Evolutionary conservation across 129 eudicot species (phyloP).

Genomic region (Artemisia tridentata): DNA sequence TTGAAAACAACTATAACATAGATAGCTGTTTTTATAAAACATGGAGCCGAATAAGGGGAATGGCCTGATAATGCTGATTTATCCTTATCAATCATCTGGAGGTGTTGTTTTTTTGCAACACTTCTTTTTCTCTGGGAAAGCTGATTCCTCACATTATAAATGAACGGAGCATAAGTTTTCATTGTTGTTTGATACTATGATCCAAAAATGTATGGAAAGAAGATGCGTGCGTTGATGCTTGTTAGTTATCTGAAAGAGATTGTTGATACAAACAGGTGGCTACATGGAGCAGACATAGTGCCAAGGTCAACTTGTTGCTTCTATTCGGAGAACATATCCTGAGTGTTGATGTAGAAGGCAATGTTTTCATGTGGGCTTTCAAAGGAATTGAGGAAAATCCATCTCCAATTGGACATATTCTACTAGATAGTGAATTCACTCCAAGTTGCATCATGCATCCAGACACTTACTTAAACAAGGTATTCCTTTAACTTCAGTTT

Average conservation of each 20-base stretch:
- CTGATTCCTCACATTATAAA: too few relatives aligned
- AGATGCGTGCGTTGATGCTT: background rate
- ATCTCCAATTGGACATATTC: slow-evolving; percentile 72
- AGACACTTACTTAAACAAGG: slow-evolving; percentile 97
- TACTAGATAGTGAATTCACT: slow-evolving; percentile 53
- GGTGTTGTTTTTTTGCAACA: too few relatives aligned
- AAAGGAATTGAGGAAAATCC: slow-evolving; percentile 67
- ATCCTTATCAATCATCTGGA: too few relatives aligned
- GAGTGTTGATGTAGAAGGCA: slow-evolving; percentile 80
- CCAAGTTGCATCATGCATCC: slow-evolving; percentile 97
- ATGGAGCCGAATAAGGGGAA: too few relatives aligned
- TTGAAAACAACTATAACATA: too few relatives aligned
- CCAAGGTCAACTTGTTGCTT: slow-evolving; percentile 71
- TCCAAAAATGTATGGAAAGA: background rate
- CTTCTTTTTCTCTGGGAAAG: too few relatives aligned
- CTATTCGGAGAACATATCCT: slow-evolving; percentile 85
- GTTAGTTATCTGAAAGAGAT: background rate
- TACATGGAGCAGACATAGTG: slow-evolving; percentile 78
- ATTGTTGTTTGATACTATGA: background rate
- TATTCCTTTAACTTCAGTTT: slow-evolving; percentile 17
- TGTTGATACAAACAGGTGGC: slow-evolving; percentile 52
- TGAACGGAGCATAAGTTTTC: too few relatives aligned
- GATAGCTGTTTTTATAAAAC: too few relatives aligned
- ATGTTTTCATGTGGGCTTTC: slow-evolving; percentile 80
- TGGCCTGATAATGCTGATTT: too few relatives aligned